Percentiles rank a stretch among this genome's conserved stretches.
Evolutionary conservation across 768 basidiomycete species (phyloP).

Genomic region (Xerocomellus amylosporus): DNA sequence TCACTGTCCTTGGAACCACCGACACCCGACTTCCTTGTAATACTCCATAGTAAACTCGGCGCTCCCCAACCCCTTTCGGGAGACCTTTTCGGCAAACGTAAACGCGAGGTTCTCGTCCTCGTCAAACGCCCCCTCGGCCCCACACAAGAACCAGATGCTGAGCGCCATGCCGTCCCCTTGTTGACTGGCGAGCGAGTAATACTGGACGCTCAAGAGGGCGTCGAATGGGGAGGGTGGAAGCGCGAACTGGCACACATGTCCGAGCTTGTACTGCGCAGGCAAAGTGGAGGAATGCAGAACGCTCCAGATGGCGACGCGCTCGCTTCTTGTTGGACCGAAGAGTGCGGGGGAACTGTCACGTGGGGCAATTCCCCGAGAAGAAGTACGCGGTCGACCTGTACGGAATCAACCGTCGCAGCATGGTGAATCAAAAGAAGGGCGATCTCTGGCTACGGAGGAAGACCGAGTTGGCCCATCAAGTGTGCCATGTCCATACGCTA

Average conservation of each 20-base stretch:
- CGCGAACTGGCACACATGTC: conserved; percentile 90
- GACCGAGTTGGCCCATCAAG: conserved; percentile 80
- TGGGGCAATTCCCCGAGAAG: conserved; percentile 83
- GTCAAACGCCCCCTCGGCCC: conserved; percentile 66
- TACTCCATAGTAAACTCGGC: conserved; percentile 97
- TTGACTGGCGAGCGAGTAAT: conserved; percentile 80
- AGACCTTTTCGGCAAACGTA: conserved; percentile 88
- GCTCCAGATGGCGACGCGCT: conserved; percentile 75
- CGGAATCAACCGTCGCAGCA: conserved; percentile 71
- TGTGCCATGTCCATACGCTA: conserved; percentile 93
- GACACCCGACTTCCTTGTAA: conserved; percentile 89
- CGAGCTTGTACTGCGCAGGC: conserved; percentile 90
- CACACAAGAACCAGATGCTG: too few species aligned
- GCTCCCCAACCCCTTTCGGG: conserved; percentile 65
- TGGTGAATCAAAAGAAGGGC: conserved; percentile 74
- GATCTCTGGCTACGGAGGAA: conserved; percentile 47
- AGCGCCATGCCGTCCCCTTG: too few species aligned
- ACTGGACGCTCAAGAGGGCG: conserved; percentile 85
- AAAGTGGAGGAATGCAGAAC: conserved; percentile 85
- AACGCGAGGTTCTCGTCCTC: conserved; percentile 85
- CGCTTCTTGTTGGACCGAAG: conserved; percentile 50
- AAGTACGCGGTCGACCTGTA: conserved; percentile 80
- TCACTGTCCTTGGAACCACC: conserved; percentile 64
- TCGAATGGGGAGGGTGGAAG: conserved; percentile 83
- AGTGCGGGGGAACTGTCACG: conserved; percentile 49